Conservation (phyloP, 768 basidiomycete genomes). For the Flagelloscypha sp. region DNA sequence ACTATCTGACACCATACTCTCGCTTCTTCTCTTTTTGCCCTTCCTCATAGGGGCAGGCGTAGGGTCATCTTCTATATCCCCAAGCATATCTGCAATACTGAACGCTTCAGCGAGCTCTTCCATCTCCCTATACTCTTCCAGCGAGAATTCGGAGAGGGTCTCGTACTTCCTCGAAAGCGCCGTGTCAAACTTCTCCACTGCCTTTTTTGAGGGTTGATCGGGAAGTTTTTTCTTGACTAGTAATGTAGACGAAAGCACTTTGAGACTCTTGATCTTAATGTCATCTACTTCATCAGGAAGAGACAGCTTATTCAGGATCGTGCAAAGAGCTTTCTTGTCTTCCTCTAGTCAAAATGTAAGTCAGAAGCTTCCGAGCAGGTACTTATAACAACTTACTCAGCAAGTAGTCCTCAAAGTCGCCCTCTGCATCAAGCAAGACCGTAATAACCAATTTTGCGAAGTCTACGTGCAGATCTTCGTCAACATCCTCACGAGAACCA, state of each 20-base stretch:
- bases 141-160: conserved; percentile 62
- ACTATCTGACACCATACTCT: conserved; percentile 23
- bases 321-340: conserved; percentile 55
- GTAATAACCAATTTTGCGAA: conserved; percentile 46
- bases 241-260: conserved; percentile 24
- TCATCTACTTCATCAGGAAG: conserved; percentile 68
- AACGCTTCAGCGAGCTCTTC: conserved; percentile 58
- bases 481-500: conserved; percentile 27
- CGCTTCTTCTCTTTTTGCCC: conserved; percentile 41
- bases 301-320: conserved; percentile 55
- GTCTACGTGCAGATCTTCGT: conserved; percentile 44
- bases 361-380: conserved; percentile 15
- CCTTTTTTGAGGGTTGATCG: conserved; percentile 56
- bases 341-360: conserved; percentile 37
- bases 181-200: conserved; percentile 63
- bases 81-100: conserved; percentile 62
- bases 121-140: conserved; percentile 61
- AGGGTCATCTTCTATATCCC: conserved; percentile 60
- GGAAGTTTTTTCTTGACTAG: conserved; percentile 24
- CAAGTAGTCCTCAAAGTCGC: conserved; percentile 37
- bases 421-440: conserved; percentile 35
- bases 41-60: conserved; percentile 30
- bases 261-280: conserved; percentile 53
- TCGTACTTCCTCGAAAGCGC: conserved; percentile 64
- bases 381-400: no score